These are phyloP conservation scores for Erythrophleum fordii DNA, from an alignment of 306 rosid species.

Conservation along the genomic window DNA sequence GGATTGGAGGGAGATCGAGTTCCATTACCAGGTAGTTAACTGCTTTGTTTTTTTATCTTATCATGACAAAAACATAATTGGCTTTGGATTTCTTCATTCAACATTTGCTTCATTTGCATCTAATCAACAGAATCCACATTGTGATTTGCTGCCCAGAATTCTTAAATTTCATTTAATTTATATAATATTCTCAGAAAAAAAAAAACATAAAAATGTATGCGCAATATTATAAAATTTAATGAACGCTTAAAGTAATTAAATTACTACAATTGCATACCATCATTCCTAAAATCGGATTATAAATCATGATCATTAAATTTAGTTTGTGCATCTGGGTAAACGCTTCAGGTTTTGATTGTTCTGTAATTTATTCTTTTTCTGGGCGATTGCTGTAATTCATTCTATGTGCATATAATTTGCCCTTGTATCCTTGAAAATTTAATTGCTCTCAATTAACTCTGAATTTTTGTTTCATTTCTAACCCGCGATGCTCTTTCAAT, in stretches of 20 bases:
- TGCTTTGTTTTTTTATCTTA: neutral
- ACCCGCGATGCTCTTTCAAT: neutral
- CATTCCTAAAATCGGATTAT: neutral
- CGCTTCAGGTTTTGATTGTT: neutral
- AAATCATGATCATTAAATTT: neutral
- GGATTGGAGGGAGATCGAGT: constrained; percentile 35
- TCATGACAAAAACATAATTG: neutral
- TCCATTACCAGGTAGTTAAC: constrained; percentile 45
- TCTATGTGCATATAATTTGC: neutral
- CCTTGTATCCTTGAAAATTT: neutral
- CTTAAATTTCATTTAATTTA: too few relatives aligned
- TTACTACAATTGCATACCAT: neutral
- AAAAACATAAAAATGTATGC: too few relatives aligned
- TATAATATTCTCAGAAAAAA: neutral
- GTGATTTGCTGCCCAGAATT: too few relatives aligned
- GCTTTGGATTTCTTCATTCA: constrained; percentile 8
- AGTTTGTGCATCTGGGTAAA: neutral
- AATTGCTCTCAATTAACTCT: neutral
- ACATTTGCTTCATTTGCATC: constrained; percentile 34
- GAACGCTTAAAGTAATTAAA: neutral
- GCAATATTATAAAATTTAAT: neutral
- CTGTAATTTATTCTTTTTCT: neutral
- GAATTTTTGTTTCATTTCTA: too few relatives aligned
- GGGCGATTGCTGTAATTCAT: neutral
- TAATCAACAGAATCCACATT: too few relatives aligned